Percentiles rank a stretch among this genome's conserved stretches.
Evolutionary conservation across 331 rosid genomes (phyloP).

Genomic region (Rosa hybrid): DNA sequence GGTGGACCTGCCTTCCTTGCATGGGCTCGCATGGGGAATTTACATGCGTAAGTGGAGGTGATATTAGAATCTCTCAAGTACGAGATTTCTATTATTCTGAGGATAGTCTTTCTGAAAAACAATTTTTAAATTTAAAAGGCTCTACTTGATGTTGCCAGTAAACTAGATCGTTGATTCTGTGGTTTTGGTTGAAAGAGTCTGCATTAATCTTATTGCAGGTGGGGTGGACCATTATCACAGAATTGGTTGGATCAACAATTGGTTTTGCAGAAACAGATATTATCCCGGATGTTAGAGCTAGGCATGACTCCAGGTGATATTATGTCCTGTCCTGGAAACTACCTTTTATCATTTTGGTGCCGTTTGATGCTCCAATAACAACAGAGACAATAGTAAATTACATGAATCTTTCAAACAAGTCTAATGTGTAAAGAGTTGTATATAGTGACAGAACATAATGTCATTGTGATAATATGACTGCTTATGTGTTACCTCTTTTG

Average conservation of each 20-base stretch:
- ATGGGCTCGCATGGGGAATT: conserved; percentile 99
- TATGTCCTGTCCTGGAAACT: neutral
- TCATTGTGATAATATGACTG: neutral
- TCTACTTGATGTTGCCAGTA: neutral
- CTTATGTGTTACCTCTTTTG: conserved; percentile 19
- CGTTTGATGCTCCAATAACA: neutral
- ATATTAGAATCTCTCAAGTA: conserved; percentile 15
- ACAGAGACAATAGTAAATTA: neutral
- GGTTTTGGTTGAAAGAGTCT: conserved; percentile 16
- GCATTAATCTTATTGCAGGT: conserved; percentile 49
- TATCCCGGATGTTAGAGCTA: conserved; percentile 82
- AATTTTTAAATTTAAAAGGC: neutral
- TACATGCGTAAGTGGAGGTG: conserved; percentile 78
- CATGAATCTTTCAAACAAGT: neutral
- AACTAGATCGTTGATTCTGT: conserved; percentile 4
- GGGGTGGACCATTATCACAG: conserved; percentile 96
- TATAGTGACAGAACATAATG: neutral
- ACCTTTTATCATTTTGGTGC: neutral
- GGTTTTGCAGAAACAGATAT: conserved; percentile 69
- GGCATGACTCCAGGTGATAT: conserved; percentile 96
- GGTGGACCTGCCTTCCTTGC: conserved; percentile 99
- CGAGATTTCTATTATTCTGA: neutral
- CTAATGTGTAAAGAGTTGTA: neutral
- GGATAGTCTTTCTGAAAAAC: neutral
- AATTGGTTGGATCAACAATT: conserved; percentile 90